Base-by-base conservation (phyloP, 805 yeast species). In the Saccharomycopsis fodiens region DNA sequence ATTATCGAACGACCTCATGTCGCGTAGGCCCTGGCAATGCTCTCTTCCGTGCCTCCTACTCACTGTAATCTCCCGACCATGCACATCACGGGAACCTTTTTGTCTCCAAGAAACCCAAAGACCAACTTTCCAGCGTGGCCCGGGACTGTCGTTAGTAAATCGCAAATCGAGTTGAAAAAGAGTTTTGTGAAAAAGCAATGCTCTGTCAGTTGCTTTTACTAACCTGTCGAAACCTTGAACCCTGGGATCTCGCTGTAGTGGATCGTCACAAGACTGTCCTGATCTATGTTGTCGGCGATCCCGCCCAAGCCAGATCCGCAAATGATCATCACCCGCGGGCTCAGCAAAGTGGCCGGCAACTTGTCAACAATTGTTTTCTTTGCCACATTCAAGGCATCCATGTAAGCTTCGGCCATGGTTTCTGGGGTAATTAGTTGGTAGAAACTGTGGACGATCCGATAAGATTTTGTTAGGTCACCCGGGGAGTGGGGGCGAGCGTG, bases 221-320 rank as follows among this genome's bases (percentile, higher is more conserved):
- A 42, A 56, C 64, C 64, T 0, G 97, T 89, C 1, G 96, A 82
- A 1, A 64, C 57, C 57, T 74, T 74, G 63, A 91, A 89, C 0
- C 91, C 85, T 0, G 97, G 97, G 41, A 91, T 85, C 0, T 72
- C 69, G 4, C 60, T 54, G 59, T 87, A 91, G 1, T 80, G 66
- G 22, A 91, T 70, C 41, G 69, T 74, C 17, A 77, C 63, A 3
- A 63, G 35, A 12, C 63, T 57, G 6, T 46, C 55, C 17, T 34
- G 19, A 13, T 36, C n/a, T 7, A 65, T 46, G n/a, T 65, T 55
- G 41, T 74, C 69, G 1, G 89, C 82, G 41, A 91, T 80, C 1
- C 94, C 95, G 10, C 96, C 95, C 15, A 91, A 69, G 0, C 98
- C 98, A 3, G 96, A 85, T 4, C 98, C 98, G 64, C 97, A 89